These are phyloP conservation scores for Ploettnerulaceae sp. DNA, from an alignment of 2,329 filamentous ascomycete species.

Conservation along the genomic window DNA sequence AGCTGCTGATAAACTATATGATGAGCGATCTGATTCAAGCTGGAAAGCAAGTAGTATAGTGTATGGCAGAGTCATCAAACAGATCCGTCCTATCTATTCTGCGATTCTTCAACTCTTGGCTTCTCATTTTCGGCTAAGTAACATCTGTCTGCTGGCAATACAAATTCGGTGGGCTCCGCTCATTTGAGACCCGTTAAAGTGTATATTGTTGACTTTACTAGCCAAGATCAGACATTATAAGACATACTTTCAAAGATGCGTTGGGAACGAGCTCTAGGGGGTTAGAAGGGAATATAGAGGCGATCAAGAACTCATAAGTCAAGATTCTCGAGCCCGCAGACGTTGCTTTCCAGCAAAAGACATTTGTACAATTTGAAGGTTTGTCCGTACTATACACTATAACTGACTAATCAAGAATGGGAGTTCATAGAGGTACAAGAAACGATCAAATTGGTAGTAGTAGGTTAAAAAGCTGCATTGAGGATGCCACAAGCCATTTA, in stretches of 20 bases:
- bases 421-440: background rate
- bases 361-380: slow-evolving; percentile 3
- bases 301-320: background rate
- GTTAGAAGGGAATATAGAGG: slow-evolving; percentile 1
- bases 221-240: slow-evolving; percentile 5
- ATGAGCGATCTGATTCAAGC: background rate
- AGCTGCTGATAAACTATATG: background rate
- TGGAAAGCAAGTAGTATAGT: slow-evolving; percentile 5
- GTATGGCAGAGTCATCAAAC: slow-evolving; percentile 1
- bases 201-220: background rate
- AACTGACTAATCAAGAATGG: background rate
- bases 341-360: slow-evolving; percentile 3
- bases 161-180: background rate
- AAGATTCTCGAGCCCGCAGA: slow-evolving; percentile 1
- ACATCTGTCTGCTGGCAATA: slow-evolving; percentile 1
- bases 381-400: background rate
- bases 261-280: background rate
- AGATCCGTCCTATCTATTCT: background rate
- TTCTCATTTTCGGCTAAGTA: slow-evolving; percentile 2
- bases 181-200: too few species aligned
- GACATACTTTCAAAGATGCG: slow-evolving; percentile 1
- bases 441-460: background rate
- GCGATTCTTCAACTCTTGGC: slow-evolving; percentile 1
- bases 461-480: background rate
- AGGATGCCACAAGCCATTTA: background rate